These are phyloP conservation scores for Lachancea quebecensis DNA, from an alignment of 805 yeast genomes.

Conservation along the genomic window DNA sequence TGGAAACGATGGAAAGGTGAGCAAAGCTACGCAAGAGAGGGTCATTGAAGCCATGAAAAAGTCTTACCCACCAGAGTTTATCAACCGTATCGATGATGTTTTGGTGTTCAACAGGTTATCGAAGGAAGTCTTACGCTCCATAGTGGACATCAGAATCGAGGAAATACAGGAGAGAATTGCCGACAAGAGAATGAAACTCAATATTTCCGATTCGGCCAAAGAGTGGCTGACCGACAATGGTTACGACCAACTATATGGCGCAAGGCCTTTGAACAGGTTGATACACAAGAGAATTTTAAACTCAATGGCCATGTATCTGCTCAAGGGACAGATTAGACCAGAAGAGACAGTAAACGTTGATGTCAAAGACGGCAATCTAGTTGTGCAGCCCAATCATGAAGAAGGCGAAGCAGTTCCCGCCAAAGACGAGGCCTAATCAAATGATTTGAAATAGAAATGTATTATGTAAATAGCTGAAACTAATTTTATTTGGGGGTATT, in stretches of 20 bases:
- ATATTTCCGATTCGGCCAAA: constrained; percentile 57
- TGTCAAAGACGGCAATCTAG: constrained; percentile 38
- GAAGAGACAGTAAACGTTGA: constrained; percentile 49
- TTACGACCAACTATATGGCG: constrained; percentile 89
- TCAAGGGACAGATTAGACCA: constrained; percentile 67
- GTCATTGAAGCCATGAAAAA: constrained; percentile 64
- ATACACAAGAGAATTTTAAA: constrained; percentile 79
- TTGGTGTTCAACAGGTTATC: constrained; percentile 87
- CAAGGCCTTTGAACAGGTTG: constrained; percentile 89
- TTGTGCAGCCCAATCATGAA: constrained; percentile 42
- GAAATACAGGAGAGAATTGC: constrained; percentile 75
- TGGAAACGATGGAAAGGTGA: constrained; percentile 55
- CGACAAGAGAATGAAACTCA: constrained; percentile 67
- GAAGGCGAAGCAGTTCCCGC: constrained; percentile 24
- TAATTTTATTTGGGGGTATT: too few relatives aligned
- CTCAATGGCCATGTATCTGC: constrained; percentile 74
- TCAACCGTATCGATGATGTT: constrained; percentile 92
- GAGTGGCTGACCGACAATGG: constrained; percentile 78
- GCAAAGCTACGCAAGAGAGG: constrained; percentile 43
- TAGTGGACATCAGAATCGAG: constrained; percentile 75
- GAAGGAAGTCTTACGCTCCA: constrained; percentile 61
- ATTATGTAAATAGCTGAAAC: not conserved
- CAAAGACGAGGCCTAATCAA: constrained; percentile 9
- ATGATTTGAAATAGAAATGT: not conserved
- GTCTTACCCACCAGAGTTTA: constrained; percentile 88